Evolutionary conservation across 2,329 filamentous ascomycete species (phyloP).

Genomic region (Penicillium sp.): DNA sequence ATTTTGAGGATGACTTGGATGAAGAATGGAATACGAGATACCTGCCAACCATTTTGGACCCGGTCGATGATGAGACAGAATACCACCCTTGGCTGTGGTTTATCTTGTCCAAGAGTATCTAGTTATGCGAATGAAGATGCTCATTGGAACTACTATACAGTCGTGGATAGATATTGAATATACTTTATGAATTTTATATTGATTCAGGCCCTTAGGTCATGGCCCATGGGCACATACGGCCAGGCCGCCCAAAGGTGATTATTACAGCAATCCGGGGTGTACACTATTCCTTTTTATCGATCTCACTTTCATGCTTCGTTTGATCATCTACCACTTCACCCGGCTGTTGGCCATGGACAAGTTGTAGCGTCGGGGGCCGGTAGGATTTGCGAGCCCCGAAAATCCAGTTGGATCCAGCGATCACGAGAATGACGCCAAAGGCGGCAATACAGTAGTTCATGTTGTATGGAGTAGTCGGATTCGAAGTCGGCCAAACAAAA

Average conservation of each 20-base stretch:
- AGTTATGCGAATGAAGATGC: too few relatives aligned
- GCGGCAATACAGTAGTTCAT: constrained; percentile 65
- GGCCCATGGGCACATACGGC: too few relatives aligned
- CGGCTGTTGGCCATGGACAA: neutral
- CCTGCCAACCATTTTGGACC: constrained; percentile 36
- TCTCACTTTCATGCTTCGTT: neutral
- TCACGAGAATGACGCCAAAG: constrained; percentile 59
- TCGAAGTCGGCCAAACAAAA: constrained; percentile 58
- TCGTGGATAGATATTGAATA: too few relatives aligned
- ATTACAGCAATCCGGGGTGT: too few relatives aligned
- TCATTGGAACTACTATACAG: too few relatives aligned
- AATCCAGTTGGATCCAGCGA: neutral
- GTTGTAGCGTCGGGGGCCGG: neutral
- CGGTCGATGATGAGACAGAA: constrained; percentile 35
- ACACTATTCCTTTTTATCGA: neutral
- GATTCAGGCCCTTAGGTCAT: too few relatives aligned
- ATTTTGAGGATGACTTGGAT: constrained; percentile 25
- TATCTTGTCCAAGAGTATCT: too few relatives aligned
- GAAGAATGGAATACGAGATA: constrained; percentile 39
- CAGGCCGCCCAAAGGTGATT: too few relatives aligned
- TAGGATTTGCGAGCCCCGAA: neutral
- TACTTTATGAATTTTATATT: too few relatives aligned
- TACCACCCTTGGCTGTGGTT: constrained; percentile 42
- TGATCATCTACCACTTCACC: neutral
- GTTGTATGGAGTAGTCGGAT: constrained; percentile 51